phyloP scores from a whole-genome alignment of 257 asterid genomes.

The Linderniella brevidens region DNA sequence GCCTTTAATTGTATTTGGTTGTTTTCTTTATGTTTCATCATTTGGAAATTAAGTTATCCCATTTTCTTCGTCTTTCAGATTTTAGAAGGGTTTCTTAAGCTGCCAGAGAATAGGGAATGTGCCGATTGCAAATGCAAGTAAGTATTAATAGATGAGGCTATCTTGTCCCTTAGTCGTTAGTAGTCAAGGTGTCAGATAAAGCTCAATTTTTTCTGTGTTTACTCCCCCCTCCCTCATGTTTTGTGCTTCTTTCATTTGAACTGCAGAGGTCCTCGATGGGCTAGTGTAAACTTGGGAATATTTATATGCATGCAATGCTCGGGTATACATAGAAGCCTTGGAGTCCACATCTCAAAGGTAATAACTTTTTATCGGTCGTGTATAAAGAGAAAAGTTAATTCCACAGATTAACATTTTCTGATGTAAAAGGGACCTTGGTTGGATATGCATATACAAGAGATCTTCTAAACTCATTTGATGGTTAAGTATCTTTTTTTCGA shows the following conservation, averaged over 20 bases:
- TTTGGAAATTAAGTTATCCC: conserved; percentile 6
- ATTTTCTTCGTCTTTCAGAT: conserved; percentile 33
- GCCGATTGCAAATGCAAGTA: conserved; percentile 99
- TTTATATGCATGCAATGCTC: conserved; percentile 99
- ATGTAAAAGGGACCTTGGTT: neutral
- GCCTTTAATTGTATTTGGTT: too few relatives aligned
- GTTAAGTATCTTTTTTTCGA: too few relatives aligned
- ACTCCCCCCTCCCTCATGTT: neutral
- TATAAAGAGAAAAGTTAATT: conserved; percentile 6
- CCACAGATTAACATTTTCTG: neutral
- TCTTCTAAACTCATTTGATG: too few relatives aligned
- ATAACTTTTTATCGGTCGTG: conserved; percentile 7
- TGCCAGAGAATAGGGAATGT: conserved; percentile 98
- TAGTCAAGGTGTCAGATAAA: too few relatives aligned
- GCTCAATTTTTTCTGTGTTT: neutral
- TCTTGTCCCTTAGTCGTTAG: neutral
- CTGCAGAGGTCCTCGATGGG: conserved; percentile 99
- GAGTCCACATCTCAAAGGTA: conserved; percentile 99
- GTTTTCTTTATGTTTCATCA: conserved; percentile 6
- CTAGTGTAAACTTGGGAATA: conserved; percentile 96
- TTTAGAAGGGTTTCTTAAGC: conserved; percentile 89
- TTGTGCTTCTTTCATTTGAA: conserved; percentile 4
- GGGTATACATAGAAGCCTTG: conserved; percentile 99
- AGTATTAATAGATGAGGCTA: conserved; percentile 7
- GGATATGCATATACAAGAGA: too few relatives aligned